Percentiles rank a stretch among this genome's conserved stretches.
phyloP scores from a whole-genome alignment of 139 green algal genomes.

The Coccomyxa sp. region DNA sequence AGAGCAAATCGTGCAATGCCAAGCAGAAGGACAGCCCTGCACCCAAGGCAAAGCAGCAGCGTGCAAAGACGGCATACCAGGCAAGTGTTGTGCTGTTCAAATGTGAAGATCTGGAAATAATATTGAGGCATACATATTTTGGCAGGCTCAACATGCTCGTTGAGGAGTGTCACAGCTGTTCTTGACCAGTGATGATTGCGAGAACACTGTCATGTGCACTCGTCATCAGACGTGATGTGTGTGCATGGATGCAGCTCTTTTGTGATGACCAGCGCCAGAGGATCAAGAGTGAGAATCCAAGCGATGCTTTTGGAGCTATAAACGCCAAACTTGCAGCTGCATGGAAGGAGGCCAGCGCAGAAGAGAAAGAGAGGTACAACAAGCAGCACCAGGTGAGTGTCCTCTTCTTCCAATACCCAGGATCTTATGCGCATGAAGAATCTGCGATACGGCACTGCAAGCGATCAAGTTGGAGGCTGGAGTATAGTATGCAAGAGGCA shows the following conservation, averaged over 20 bases:
- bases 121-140: not conserved
- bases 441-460: not conserved
- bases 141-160: not conserved
- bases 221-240: not conserved
- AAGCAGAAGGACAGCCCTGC: not conserved
- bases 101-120: not conserved
- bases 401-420: not conserved
- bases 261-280: conserved; percentile 22
- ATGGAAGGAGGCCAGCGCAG: conserved; percentile 17
- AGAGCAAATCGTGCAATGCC: not conserved
- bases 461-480: not conserved
- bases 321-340: conserved; percentile 11
- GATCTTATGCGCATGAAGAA: not conserved
- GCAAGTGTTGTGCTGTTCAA: not conserved
- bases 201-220: not conserved
- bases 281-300: conserved; percentile 20
- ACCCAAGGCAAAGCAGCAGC: conserved; percentile 10
- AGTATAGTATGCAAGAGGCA: not conserved
- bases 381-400: conserved; percentile 11
- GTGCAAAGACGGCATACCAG: conserved; percentile 17
- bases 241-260: conserved; percentile 25
- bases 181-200: not conserved
- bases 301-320: conserved; percentile 11
- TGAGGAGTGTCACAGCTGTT: not conserved
- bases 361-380: conserved; percentile 19